Conservation (phyloP, 108 stramenopile genomes). For the Parmales sp. region DNA sequence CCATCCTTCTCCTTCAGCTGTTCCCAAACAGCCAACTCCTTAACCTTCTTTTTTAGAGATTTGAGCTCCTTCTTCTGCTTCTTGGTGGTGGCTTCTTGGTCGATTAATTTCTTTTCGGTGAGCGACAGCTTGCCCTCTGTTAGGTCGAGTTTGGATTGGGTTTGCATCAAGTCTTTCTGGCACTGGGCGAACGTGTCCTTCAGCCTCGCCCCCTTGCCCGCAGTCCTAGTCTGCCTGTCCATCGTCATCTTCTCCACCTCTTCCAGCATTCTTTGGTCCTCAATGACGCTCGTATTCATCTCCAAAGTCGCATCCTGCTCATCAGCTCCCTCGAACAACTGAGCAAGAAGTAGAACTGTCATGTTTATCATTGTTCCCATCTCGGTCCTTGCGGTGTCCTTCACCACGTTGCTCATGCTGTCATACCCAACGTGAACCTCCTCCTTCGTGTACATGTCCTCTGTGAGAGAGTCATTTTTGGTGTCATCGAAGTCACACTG, state of each 20-base stretch:
- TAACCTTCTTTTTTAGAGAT: no score
- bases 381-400: neutral
- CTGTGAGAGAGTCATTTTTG: neutral
- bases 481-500: slow-evolving; percentile 10
- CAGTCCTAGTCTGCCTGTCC: neutral
- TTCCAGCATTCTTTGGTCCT: slow-evolving; percentile 2
- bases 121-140: neutral
- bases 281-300: neutral
- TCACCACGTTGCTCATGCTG: neutral
- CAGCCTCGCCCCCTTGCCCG: neutral
- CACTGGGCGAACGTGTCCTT: neutral
- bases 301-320: neutral
- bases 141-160: neutral
- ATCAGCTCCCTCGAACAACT: neutral
- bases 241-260: slow-evolving; percentile 5
- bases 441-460: slow-evolving; percentile 3
- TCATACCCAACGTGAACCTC: neutral
- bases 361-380: neutral
- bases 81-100: no score
- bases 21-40: no score
- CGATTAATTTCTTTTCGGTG: neutral
- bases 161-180: slow-evolving; percentile 9
- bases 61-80: no score
- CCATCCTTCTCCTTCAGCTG: no score
- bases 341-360: neutral